phyloP scores from a whole-genome alignment of 306 rosid species.

The Dalbergia cultrata region DNA sequence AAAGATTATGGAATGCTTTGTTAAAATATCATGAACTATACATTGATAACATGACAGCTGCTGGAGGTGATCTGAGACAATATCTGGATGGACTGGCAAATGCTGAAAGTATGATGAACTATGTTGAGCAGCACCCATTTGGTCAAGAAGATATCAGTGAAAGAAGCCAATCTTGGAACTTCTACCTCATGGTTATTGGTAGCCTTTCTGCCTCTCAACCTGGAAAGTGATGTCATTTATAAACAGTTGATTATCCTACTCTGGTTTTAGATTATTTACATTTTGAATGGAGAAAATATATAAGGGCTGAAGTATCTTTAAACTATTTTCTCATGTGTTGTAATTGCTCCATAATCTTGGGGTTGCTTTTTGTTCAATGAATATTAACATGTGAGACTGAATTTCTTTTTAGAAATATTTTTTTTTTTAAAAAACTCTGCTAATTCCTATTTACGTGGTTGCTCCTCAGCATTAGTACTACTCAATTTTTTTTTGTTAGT shows the following conservation, averaged over 20 bases:
- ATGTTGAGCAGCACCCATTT: conserved; percentile 65
- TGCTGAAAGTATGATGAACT: conserved; percentile 60
- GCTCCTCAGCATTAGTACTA: no score
- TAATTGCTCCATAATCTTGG: not conserved
- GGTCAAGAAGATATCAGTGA: conserved; percentile 65
- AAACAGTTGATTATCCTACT: not conserved
- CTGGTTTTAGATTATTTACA: not conserved
- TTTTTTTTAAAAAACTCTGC: no score
- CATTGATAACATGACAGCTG: conserved; percentile 44
- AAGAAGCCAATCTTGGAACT: conserved; percentile 66
- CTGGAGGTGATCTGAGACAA: conserved; percentile 64
- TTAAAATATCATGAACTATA: no score
- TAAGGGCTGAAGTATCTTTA: not conserved
- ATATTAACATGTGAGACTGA: not conserved
- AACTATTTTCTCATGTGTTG: not conserved
- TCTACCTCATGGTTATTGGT: conserved; percentile 60
- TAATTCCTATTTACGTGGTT: no score
- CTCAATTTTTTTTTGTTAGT: no score
- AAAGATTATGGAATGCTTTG: conserved; percentile 3
- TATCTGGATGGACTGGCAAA: conserved; percentile 66
- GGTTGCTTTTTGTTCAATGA: not conserved
- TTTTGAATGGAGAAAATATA: not conserved
- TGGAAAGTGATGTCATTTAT: not conserved
- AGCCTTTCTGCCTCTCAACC: conserved; percentile 38
- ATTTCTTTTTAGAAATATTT: no score